A percentile compares a stretch with the other conserved stretches of the same genome.
Conservation (phyloP, 164 flowering plant species). For the Chimonanthus praecox region DNA sequence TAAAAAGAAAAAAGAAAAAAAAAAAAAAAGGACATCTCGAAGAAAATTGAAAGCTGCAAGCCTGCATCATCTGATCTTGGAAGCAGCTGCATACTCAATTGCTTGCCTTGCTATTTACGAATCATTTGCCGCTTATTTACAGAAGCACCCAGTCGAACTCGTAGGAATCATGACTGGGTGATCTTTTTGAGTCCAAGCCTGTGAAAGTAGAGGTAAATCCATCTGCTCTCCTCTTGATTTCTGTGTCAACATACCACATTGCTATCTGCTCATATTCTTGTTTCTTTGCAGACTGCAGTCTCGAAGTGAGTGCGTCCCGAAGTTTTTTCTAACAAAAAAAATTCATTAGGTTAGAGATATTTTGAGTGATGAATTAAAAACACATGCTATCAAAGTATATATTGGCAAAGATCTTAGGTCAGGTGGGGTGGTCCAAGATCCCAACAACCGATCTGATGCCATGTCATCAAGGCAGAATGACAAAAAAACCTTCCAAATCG, state of each 20-base stretch:
- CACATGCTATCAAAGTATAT: background rate
- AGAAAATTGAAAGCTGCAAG: background rate
- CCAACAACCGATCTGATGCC: too few species aligned
- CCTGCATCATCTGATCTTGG: background rate
- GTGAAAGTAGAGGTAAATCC: background rate
- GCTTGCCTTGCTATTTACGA: slow-evolving; percentile 1
- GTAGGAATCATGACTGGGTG: background rate
- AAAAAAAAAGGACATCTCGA: too few species aligned
- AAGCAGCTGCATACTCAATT: background rate
- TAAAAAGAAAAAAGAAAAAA: too few species aligned
- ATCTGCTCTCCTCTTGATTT: background rate
- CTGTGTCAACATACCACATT: background rate
- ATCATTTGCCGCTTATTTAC: background rate
- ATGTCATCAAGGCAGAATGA: too few species aligned
- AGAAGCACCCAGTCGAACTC: slow-evolving; percentile 8
- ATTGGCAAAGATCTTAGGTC: too few species aligned
- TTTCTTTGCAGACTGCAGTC: background rate
- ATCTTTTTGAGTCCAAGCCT: background rate
- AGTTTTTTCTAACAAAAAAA: slow-evolving; percentile 4
- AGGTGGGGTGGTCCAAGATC: too few species aligned
- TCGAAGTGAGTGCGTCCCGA: slow-evolving; percentile 2
- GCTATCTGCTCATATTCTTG: background rate
- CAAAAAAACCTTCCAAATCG: too few species aligned
- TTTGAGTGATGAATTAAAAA: background rate
- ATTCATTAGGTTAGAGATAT: background rate